Evolutionary conservation across 805 yeast species (phyloP), one percentile per base, ranked within the genome.

Genomic region (Yamadazyma phyllophila): DNA sequence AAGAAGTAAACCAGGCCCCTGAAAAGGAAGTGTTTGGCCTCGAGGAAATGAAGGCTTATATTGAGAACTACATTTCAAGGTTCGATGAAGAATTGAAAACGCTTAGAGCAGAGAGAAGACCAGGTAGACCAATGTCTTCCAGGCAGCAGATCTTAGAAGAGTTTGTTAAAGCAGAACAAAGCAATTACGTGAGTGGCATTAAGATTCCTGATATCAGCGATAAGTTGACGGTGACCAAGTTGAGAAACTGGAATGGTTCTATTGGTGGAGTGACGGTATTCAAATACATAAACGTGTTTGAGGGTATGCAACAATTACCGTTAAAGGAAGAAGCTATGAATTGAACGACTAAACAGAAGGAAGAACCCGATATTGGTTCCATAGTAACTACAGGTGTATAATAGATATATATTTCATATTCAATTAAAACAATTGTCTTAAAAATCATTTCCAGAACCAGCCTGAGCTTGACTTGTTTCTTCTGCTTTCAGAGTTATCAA

Each of bases 41-140:
- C 27, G 80, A 76, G 0, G 92, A 90, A 26, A 72, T 84, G 56
- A 77, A 81, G 52, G 60, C 68, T 0, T 77, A 90, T 49, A 73
- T 88, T 41, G 78, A 78, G 47, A 78, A 78, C 32, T 88, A 59
- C 74, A 68, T 91, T 11, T 62, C 76, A 12, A 77, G 96, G 62
- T 84, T 83, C 57, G 87, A 85, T 56, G 89, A 80, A 12, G 97
- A 91, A 60, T 61, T 92, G 42, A 77, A 77, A n/a, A 71, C 71
- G 42, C 69, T 88, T 45, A 78, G 76, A 49, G 65, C 61, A 4
- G 79, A 75, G 44, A 80, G 96, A 71, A 79, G 96, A 60, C 81
- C 90, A n/a, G 95, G 96, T 13, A 78, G 98, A 67, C 96, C 99
- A 8, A 76, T 87, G 13, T 66, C 86, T 5, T 78, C 77, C 49